Evolutionary conservation across 306 rosid genomes (phyloP), one percentile per base, ranked within the genome.

Genomic region (Casuarina cunninghamiana): DNA sequence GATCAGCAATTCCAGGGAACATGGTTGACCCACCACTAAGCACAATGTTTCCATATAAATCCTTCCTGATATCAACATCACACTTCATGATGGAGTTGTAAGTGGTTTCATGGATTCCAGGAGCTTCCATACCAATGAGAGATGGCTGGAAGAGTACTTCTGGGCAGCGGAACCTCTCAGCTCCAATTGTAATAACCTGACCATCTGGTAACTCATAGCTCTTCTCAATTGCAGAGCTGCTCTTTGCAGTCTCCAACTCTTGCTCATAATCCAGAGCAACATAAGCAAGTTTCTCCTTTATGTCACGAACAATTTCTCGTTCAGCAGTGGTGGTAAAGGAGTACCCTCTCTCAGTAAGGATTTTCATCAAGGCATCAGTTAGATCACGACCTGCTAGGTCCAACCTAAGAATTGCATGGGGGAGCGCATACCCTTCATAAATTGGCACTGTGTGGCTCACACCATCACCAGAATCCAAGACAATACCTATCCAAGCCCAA

Each of bases 141-240:
- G 94, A 88, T 55, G 94, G 94, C 80, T 90, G 94, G 91, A 90
- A 90, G 71, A 90, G 90, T 58, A 88, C 91, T 88, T 90, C 94
- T 1, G 94, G 91, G 78, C 94, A 90, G 11, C 94, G 91, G 91
- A 90, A 90, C 71, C 94, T 86, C 90, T 90, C 94, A 19, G 94
- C 79, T 53, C 94, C 94, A 19, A 90, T 90, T 13, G 94, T 88
- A 66, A 90, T 90, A 81, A 90, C 89, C 79, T 90, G 94, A 51
- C 94, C 94, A 58, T 90, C 94, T 62, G 94, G 94, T 65, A 90
- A 82, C 74, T 90, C 94, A 35, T 88, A 90, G 79, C 89, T 90
- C 84, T 90, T 90, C 85, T 90, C 94, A 62, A 90, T 85, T 7
- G 94, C 79, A 5, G 94, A 90, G 53, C 91, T 87, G 69, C 81